These are phyloP conservation scores for Kappamyces sp. DNA, from an alignment of 192 early-diverging fungal genomes.

Conservation along the genomic window DNA sequence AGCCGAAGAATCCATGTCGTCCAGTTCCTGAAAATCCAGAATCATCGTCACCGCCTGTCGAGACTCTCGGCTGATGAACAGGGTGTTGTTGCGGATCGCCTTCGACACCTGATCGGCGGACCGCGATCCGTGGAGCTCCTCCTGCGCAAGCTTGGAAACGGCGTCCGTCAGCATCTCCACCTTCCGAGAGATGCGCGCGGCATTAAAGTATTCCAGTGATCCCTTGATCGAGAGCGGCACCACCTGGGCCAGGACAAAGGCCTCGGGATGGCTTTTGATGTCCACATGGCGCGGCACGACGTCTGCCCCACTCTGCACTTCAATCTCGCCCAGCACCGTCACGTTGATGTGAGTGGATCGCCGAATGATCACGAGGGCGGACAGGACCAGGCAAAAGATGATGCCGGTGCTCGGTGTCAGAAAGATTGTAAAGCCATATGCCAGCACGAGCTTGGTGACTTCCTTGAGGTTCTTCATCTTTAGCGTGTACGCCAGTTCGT, in stretches of 20 bases:
- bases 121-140: background rate
- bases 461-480: constrained; percentile 13
- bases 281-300: constrained; percentile 16
- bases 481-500: constrained; percentile 74
- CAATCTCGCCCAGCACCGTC: constrained; percentile 27
- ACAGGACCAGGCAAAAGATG: constrained; percentile 25
- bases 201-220: constrained; percentile 38
- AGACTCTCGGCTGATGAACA: too few relatives aligned
- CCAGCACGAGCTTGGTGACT: constrained; percentile 22
- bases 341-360: constrained; percentile 24
- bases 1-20: constrained; percentile 8
- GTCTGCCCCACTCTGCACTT: background rate
- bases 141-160: background rate
- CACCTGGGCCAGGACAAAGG: constrained; percentile 26
- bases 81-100: too few relatives aligned
- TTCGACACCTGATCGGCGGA: too few relatives aligned
- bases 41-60: constrained; percentile 24
- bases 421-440: constrained; percentile 26
- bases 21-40: constrained; percentile 31
- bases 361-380: constrained; percentile 28
- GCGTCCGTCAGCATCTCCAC: constrained; percentile 28
- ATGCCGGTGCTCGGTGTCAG: constrained; percentile 24
- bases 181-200: constrained; percentile 25
- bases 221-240: constrained; percentile 24
- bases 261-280: constrained; percentile 30